These are phyloP conservation scores for Fusarium buharicum DNA, from an alignment of 2,329 filamentous ascomycete species.

Conservation along the genomic window DNA sequence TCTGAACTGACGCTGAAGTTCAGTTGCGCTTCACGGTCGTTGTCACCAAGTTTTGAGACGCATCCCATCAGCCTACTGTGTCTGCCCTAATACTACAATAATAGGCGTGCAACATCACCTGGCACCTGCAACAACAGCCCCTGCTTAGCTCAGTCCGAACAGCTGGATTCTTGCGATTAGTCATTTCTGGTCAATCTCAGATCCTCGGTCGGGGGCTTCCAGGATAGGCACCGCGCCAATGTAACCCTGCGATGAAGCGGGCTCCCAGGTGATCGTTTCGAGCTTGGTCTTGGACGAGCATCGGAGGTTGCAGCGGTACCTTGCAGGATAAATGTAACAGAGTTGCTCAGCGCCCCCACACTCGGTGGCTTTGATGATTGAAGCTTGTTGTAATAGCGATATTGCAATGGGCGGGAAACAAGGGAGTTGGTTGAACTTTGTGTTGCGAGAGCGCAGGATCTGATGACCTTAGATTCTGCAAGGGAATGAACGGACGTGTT, in stretches of 20 bases:
- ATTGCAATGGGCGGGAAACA: constrained; percentile 12
- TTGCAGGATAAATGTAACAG: constrained; percentile 22
- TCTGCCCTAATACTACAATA: background rate
- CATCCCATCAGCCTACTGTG: background rate
- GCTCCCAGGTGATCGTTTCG: constrained; percentile 7
- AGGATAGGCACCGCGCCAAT: constrained; percentile 23
- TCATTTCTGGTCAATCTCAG: constrained; percentile 30
- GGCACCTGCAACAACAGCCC: constrained; percentile 1
- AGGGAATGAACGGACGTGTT: constrained; percentile 18
- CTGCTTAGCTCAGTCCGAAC: constrained; percentile 11
- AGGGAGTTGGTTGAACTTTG: constrained; percentile 12
- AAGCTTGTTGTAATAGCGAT: constrained; percentile 13
- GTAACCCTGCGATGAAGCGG: constrained; percentile 11
- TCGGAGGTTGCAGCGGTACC: constrained; percentile 31
- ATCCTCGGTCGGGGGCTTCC: constrained; percentile 29
- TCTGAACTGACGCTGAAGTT: background rate
- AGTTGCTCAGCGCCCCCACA: constrained; percentile 14
- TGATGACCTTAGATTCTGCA: constrained; percentile 19
- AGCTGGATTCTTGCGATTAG: constrained; percentile 29
- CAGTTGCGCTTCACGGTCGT: background rate
- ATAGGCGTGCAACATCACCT: background rate
- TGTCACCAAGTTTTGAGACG: background rate
- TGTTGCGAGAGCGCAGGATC: constrained; percentile 16
- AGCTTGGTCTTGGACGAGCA: constrained; percentile 7
- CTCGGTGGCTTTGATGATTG: background rate